phyloP scores from a whole-genome alignment of 768 basidiomycete genomes.

The Lactarius indigo region DNA sequence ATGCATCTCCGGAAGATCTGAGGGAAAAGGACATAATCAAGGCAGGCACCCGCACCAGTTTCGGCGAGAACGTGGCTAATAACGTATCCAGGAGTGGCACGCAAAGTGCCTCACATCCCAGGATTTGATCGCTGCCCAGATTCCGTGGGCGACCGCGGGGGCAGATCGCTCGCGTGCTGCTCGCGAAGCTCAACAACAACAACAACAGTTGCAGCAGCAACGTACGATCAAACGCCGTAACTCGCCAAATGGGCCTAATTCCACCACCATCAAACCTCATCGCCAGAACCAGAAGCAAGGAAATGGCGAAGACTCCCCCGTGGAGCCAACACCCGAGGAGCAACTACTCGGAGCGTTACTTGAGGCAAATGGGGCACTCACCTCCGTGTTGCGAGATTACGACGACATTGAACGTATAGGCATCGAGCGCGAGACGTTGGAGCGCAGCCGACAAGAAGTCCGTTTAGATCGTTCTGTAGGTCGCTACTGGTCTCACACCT shows the following conservation, averaged over 20 bases:
- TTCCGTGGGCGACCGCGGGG: constrained; percentile 84
- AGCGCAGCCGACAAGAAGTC: constrained; percentile 65
- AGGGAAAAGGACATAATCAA: constrained; percentile 59
- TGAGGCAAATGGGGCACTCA: constrained; percentile 66
- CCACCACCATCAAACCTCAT: background rate
- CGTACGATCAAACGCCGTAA: constrained; percentile 13
- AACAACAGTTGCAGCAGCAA: constrained; percentile 13
- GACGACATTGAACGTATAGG: constrained; percentile 73
- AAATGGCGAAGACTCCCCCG: constrained; percentile 28
- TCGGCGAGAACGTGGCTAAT: constrained; percentile 9
- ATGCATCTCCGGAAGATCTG: constrained; percentile 68
- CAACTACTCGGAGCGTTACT: constrained; percentile 69
- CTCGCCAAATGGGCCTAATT: constrained; percentile 14
- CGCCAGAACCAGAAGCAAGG: constrained; percentile 5
- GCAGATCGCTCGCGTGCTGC: constrained; percentile 63
- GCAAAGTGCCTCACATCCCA: constrained; percentile 75
- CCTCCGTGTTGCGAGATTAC: constrained; percentile 66
- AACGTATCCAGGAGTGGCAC: constrained; percentile 69
- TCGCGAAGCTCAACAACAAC: constrained; percentile 15
- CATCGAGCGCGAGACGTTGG: constrained; percentile 56
- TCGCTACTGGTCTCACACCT: constrained; percentile 10
- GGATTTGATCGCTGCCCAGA: constrained; percentile 81
- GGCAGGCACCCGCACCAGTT: constrained; percentile 38
- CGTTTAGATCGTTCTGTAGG: constrained; percentile 65
- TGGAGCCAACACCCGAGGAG: constrained; percentile 68